Conservation (phyloP, 192 early-diverging fungal species). For the Linnemannia zychae region DNA sequence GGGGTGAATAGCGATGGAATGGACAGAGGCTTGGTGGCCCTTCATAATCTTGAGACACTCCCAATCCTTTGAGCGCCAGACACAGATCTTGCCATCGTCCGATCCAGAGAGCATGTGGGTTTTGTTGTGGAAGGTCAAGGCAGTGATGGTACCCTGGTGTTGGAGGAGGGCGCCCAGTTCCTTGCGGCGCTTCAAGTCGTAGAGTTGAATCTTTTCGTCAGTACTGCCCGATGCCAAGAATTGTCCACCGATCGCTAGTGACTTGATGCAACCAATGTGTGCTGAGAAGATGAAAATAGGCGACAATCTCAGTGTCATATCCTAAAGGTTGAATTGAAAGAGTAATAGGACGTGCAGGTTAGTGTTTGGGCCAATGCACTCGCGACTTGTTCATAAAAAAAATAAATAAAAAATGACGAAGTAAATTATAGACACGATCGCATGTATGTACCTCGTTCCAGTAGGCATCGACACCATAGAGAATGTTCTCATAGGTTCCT, state of each 20-base stretch:
- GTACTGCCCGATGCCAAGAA: constrained; percentile 95
- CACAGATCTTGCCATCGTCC: constrained; percentile 90
- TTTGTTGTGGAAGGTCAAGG: constrained; percentile 84
- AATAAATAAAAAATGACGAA: neutral
- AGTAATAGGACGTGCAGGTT: neutral
- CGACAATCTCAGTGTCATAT: constrained; percentile 62
- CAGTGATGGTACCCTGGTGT: constrained; percentile 93
- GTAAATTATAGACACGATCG: neutral
- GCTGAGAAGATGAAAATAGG: constrained; percentile 96
- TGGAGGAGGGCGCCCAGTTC: constrained; percentile 94
- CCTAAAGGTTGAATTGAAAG: constrained; percentile 10
- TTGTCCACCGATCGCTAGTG: constrained; percentile 79
- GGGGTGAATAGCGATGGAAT: constrained; percentile 93
- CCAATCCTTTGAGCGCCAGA: constrained; percentile 98
- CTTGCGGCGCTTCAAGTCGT: constrained; percentile 87
- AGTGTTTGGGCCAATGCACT: neutral
- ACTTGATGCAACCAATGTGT: constrained; percentile 95
- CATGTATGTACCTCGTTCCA: constrained; percentile 59
- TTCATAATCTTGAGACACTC: constrained; percentile 91
- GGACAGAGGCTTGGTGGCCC: constrained; percentile 82
- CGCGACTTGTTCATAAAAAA: neutral
- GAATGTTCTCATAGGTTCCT: constrained; percentile 96
- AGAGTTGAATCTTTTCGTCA: constrained; percentile 95
- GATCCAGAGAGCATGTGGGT: constrained; percentile 90
- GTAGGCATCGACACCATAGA: constrained; percentile 91